A percentile compares a stretch with the other conserved stretches of the same genome.
Conservation (phyloP, 129 eudicot genomes). For the Dittrichia graveolens region DNA sequence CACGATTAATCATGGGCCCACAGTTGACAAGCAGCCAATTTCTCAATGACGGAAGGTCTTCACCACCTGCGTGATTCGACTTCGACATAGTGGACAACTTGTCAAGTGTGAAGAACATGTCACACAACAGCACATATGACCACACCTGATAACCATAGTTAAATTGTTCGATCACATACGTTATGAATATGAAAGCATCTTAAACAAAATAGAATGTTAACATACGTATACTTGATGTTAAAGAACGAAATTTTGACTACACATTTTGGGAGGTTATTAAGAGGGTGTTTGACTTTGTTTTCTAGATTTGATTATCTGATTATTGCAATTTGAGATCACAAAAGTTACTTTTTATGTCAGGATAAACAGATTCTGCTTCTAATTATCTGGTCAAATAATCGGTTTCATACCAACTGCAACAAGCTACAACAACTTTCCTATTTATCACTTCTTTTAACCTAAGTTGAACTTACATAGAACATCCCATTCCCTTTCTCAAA, state of each 20-base stretch:
- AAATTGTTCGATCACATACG: background rate
- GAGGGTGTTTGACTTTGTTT: background rate
- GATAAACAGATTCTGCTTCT: background rate
- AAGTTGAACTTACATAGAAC: no score
- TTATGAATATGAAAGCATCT: background rate
- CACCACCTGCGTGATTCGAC: slow-evolving; percentile 74
- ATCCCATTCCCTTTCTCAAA: no score
- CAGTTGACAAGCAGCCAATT: slow-evolving; percentile 11
- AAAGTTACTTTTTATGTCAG: background rate
- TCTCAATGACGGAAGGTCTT: slow-evolving; percentile 81
- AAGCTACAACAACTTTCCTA: no score
- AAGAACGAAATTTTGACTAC: background rate
- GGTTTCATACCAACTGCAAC: no score
- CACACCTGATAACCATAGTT: slow-evolving; percentile 69
- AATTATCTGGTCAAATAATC: background rate
- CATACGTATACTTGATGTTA: background rate
- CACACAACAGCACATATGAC: slow-evolving; percentile 96
- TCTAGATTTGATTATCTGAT: background rate
- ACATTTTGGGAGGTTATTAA: background rate
- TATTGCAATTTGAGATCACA: background rate
- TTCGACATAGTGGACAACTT: slow-evolving; percentile 84
- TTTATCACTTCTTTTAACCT: no score
- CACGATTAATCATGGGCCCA: background rate
- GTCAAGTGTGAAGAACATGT: slow-evolving; percentile 75
- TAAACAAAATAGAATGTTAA: background rate